These are phyloP conservation scores for Torulaspora franciscae DNA, from an alignment of 805 yeast genomes.

Conservation along the genomic window DNA sequence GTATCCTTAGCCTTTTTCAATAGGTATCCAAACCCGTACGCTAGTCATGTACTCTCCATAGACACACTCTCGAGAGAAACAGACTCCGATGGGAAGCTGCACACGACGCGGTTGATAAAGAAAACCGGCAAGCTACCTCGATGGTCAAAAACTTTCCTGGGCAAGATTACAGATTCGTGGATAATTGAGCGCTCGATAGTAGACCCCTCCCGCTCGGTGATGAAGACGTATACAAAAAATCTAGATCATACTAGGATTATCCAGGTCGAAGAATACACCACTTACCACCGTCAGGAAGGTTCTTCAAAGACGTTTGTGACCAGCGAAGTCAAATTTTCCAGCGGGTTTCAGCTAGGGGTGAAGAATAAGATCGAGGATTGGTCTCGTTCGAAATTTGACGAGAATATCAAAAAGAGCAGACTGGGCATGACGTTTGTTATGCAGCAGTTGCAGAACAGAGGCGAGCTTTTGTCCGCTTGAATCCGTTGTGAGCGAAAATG, in stretches of 20 bases:
- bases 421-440: constrained; percentile 75
- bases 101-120: constrained; percentile 66
- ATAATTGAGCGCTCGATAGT: constrained; percentile 73
- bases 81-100: constrained; percentile 58
- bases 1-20: constrained; percentile 74
- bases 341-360: constrained; percentile 54
- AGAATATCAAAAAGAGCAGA: constrained; percentile 60
- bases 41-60: constrained; percentile 76
- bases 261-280: constrained; percentile 71
- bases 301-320: constrained; percentile 43
- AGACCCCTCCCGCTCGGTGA: constrained; percentile 50
- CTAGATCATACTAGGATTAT: constrained; percentile 77
- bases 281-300: constrained; percentile 41
- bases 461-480: constrained; percentile 5
- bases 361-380: constrained; percentile 75
- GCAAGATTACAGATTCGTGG: constrained; percentile 68
- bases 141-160: constrained; percentile 73
- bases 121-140: constrained; percentile 77
- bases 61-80: constrained; percentile 66
- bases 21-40: constrained; percentile 70
- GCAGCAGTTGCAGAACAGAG: constrained; percentile 48
- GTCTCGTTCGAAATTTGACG: constrained; percentile 66
- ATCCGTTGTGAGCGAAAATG: not conserved
- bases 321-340: constrained; percentile 62
- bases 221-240: constrained; percentile 73